A percentile compares a stretch with the other conserved stretches of the same genome.
Conservation (phyloP, 345 rosid genomes). For the Arabidopsis arenosa region DNA sequence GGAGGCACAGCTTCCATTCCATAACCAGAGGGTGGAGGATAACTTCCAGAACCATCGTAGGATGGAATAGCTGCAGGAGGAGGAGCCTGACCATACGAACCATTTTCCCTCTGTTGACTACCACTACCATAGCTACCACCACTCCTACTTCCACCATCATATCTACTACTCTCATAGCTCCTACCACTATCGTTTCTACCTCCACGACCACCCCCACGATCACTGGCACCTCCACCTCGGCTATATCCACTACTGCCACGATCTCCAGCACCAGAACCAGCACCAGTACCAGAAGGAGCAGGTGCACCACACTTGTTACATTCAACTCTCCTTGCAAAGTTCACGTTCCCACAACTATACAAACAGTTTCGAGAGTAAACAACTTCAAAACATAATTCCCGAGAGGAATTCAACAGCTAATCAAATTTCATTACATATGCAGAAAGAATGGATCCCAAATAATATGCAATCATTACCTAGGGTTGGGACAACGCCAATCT, state of each 20-base stretch:
- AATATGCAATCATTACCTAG: slow-evolving; percentile 54
- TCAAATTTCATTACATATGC: background rate
- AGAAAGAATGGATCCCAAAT: background rate
- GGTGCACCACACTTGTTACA: slow-evolving; percentile 97
- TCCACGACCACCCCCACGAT: slow-evolving; percentile 61
- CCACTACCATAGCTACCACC: slow-evolving; percentile 65
- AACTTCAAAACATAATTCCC: slow-evolving; percentile 18
- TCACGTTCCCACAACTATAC: slow-evolving; percentile 92
- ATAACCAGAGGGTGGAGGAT: slow-evolving; percentile 74
- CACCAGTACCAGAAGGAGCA: slow-evolving; percentile 65
- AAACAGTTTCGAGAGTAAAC: slow-evolving; percentile 39
- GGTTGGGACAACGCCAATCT: slow-evolving; percentile 94
- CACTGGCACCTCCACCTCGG: slow-evolving; percentile 59
- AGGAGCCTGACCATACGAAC: slow-evolving; percentile 72
- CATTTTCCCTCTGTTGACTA: slow-evolving; percentile 57
- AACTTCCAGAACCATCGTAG: slow-evolving; percentile 65
- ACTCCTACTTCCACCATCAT: slow-evolving; percentile 63
- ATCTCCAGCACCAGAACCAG: slow-evolving; percentile 52
- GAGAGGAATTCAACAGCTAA: background rate
- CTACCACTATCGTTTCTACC: slow-evolving; percentile 65
- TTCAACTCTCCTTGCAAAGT: slow-evolving; percentile 91
- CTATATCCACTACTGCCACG: slow-evolving; percentile 63
- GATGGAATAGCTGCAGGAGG: slow-evolving; percentile 66
- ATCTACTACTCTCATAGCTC: slow-evolving; percentile 57
- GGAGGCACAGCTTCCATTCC: slow-evolving; percentile 87